Evolutionary conservation across 129 eudicot genomes (phyloP), one percentile per base, ranked within the genome.

Genomic region (Arctium lappa): DNA sequence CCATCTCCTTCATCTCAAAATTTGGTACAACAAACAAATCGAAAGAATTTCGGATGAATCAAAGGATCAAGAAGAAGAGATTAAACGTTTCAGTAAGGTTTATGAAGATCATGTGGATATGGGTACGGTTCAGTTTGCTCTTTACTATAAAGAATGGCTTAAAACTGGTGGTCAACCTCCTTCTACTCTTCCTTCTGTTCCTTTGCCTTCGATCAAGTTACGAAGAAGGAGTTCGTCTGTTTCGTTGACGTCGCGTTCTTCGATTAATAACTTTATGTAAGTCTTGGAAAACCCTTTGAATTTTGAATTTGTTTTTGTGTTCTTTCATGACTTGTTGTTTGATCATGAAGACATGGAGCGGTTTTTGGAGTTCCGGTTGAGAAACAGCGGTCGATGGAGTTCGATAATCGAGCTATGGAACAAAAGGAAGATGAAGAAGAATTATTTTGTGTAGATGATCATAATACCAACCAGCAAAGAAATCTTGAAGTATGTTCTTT

Each of bases 131-230:
- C 80, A 81, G 78, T 93, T 93, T 81, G 97, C 97, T 60, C 73
- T 88, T 60, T 93, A 93, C 73, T 93, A 93, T 40, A 91, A 87
- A 76, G 95, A 91, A 11, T 93, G 97, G 97, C 92, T 93, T 39
- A 93, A 93, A 84, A 81, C 88, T 60, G 95, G 95, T 40, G 89
- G 89, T 46, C 87, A 86, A 46, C 88, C 92, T 38, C 95, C 97
- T 76, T 73, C 88, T 39, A 70, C 86, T 72, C 87, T 88, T 86
- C 97, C 97, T 76, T 75, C 92, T 8, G 90, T 93, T 76, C 93
- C 93, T 46, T 85, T 91, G 95, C 95, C 97, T 85, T 76, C 92
- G 34, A 77, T 60, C 50, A 60, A 79, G 40, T 22, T 72, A 42
- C 77, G 83, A 29, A 53, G 89, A 82, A 73, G 89, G 42, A 83